These are phyloP conservation scores for Mrakiaceae sp. DNA, from an alignment of 1,284 basidiomycete genomes.

Conservation along the genomic window DNA sequence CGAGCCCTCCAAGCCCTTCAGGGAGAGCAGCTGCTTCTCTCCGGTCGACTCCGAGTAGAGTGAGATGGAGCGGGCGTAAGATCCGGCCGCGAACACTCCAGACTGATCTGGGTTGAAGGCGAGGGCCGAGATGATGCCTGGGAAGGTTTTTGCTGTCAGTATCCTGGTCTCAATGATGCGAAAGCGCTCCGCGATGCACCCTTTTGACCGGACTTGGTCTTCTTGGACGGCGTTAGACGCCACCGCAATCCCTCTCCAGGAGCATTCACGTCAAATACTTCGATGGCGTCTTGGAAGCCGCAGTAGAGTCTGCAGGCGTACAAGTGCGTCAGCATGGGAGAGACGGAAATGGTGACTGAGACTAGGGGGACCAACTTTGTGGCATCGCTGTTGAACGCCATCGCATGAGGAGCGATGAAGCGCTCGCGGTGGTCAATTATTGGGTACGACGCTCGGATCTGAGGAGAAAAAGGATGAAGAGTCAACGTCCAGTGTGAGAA, in stretches of 20 bases:
- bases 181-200: conserved; percentile 38
- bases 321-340: background rate
- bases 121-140: conserved; percentile 73
- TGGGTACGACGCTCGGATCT: conserved; percentile 79
- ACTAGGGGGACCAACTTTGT: conserved; percentile 44
- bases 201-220: conserved; percentile 71
- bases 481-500: background rate
- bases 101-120: conserved; percentile 60
- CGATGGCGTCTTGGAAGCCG: conserved; percentile 78
- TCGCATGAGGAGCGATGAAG: conserved; percentile 67
- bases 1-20: conserved; percentile 49
- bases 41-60: conserved; percentile 57
- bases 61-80: conserved; percentile 51
- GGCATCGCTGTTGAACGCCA: conserved; percentile 60
- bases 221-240: conserved; percentile 49
- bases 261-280: conserved; percentile 61
- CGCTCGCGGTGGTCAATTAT: conserved; percentile 85
- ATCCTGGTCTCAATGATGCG: background rate
- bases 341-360: background rate
- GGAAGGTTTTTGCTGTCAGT: background rate
- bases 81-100: conserved; percentile 58
- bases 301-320: conserved; percentile 59
- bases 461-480: background rate
- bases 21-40: conserved; percentile 47
- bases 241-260: no score